These are phyloP conservation scores for Kokia cookei DNA, from an alignment of 441 rosid genomes.

Conservation along the genomic window DNA sequence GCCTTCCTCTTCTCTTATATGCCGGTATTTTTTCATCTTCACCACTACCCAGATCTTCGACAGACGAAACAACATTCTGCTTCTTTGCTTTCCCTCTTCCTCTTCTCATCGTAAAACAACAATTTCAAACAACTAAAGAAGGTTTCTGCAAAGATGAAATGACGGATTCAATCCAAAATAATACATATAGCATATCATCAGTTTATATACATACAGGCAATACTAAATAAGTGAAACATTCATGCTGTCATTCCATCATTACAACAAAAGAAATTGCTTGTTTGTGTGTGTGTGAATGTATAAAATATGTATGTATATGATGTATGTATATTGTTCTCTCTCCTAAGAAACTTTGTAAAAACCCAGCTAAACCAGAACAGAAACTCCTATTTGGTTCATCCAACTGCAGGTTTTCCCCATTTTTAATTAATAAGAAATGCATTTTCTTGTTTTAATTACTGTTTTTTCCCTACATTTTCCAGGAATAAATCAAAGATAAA, in stretches of 20 bases:
- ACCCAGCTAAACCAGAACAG: not conserved
- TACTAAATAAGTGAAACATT: not conserved
- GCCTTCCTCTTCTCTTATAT: conserved; percentile 56
- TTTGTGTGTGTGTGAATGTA: not conserved
- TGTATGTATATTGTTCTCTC: not conserved
- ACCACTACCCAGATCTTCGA: conserved; percentile 44
- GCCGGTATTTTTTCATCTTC: conserved; percentile 58
- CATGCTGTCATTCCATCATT: not conserved
- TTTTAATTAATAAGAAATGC: not conserved
- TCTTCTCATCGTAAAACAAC: conserved; percentile 43
- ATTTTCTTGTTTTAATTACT: not conserved
- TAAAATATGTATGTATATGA: not conserved
- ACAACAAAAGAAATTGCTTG: not conserved
- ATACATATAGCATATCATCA: not conserved
- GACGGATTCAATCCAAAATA: not conserved
- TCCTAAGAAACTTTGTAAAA: not conserved
- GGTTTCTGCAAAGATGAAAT: conserved; percentile 17
- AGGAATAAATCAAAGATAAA: not conserved
- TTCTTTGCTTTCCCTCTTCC: conserved; percentile 72
- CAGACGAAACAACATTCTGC: conserved; percentile 31
- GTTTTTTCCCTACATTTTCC: not conserved
- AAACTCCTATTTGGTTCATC: not conserved
- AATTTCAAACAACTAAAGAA: conserved; percentile 1
- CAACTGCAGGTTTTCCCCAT: not conserved
- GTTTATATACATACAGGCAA: not conserved